These are phyloP conservation scores for bread wheat (Triticum aestivum) DNA, from an alignment of 176 grass and related monocot species.

Conservation along the genomic window IWGSC_CS_RefSeq_v2.1 NC_057800.1:24040021-24040520, in stretches of 20 bases:
- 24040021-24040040: conserved; percentile 67
- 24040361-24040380: conserved; percentile 87
- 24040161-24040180: too few species aligned
- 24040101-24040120: conserved; percentile 58
- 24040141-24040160: too few species aligned
- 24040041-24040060: conserved; percentile 59
- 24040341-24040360: conserved; percentile 93
- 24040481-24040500: conserved; percentile 36
- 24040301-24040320: conserved; percentile 74
- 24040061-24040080: conserved; percentile 41
- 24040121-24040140: neutral
- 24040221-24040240: conserved; percentile 57
- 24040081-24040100: conserved; percentile 28
- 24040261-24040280: conserved; percentile 66
- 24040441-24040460: conserved; percentile 33
- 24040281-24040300: conserved; percentile 82
- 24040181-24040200: conserved; percentile 62
- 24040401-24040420: conserved; percentile 71
- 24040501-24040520: neutral
- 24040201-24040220: conserved; percentile 68
- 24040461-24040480: neutral
- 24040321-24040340: conserved; percentile 67
- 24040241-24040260: conserved; percentile 55
- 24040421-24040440: conserved; percentile 81
- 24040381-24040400: conserved; percentile 51